Base-by-base conservation (phyloP, 1,139 yeast species). In the Magnusiomyces tetraspermus region DNA sequence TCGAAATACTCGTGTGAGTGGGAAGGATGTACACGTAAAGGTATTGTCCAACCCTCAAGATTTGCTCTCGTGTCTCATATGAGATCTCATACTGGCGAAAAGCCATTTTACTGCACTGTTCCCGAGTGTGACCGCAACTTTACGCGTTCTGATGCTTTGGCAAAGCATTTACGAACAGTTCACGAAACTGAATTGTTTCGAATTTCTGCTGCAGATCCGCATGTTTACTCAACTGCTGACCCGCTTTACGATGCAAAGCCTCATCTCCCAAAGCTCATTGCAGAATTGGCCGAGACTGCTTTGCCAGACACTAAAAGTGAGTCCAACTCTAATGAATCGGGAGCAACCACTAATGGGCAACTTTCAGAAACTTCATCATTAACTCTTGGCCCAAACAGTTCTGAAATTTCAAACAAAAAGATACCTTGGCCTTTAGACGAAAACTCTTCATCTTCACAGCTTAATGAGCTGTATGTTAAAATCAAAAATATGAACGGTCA, bases 41-140 rank as follows among this genome's bases (percentile, higher is more conserved):
- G 83, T 1, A 65, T 75, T 0, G 72, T 73, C 41, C 85, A 80
- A 61, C 80, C 83, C 2, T 76, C 82, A 6, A 64, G 82, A 53
- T 76, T 78, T 66, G 83, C 83, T 1, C 71, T 83, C 36, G 73
- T 80, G 1, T 73, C 83, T 0, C 90, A 83, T 62, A 71, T 83
- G 60, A 67, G 87, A 51, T 73, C 79, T 1, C 90, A 83, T 63
- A 79, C 86, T 0, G 83, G 85, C 0, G 86, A 82, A 60, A 76
- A 76, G 59, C 86, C 86, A 33, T 82, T 79, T 61, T 79, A 75
- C 58, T 85, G 94, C 63, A 75, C 81, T 0, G 72, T 83, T 15
- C 88, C 88, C 0, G 88, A 82, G 60, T 85, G 92, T 67, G 78
- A 76, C 54, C 75, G 79, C 56, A 76, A 75, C 51, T 83, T 82